phyloP scores from a whole-genome alignment of 2,329 filamentous ascomycete genomes.

The Tolypocladium tropicale region DNA sequence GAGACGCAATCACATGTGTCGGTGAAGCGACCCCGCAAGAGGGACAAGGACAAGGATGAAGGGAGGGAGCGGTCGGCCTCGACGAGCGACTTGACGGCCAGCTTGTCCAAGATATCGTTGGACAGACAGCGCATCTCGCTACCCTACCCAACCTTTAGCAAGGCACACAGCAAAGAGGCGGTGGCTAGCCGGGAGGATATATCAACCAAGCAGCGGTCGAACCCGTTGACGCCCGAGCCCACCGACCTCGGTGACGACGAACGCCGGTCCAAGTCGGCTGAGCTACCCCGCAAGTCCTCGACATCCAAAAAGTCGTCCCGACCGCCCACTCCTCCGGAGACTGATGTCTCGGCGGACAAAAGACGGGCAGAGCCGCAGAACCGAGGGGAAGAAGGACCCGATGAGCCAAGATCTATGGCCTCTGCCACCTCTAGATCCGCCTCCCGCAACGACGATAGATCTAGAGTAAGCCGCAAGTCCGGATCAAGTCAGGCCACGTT shows the following conservation, averaged over 20 bases:
- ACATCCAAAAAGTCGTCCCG: conserved; percentile 32
- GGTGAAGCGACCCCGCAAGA: conserved; percentile 20
- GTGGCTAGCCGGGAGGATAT: conserved; percentile 53
- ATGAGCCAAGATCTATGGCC: conserved; percentile 32
- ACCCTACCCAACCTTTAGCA: conserved; percentile 78
- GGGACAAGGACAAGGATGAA: conserved; percentile 23
- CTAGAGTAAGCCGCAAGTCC: conserved; percentile 43
- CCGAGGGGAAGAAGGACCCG: conserved; percentile 6
- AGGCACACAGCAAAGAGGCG: conserved; percentile 82
- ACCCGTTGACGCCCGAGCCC: conserved; percentile 57
- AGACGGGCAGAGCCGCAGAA: conserved; percentile 25
- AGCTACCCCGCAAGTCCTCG: conserved; percentile 27
- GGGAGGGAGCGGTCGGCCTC: conserved; percentile 18
- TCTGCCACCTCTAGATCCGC: conserved; percentile 32
- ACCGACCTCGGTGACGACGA: conserved; percentile 49
- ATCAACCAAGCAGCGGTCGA: conserved; percentile 15
- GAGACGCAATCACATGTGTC: conserved; percentile 29
- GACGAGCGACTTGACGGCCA: conserved; percentile 39
- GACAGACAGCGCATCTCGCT: conserved; percentile 40
- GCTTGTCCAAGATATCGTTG: conserved; percentile 27
- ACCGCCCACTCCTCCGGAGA: conserved; percentile 55
- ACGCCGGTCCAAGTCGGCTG: conserved; percentile 35
- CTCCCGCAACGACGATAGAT: conserved; percentile 38
- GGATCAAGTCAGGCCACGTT: conserved; percentile 50
- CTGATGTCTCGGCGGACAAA: conserved; percentile 42